Conservation (phyloP, 345 rosid species). For the Fremontodendron californicum region DNA sequence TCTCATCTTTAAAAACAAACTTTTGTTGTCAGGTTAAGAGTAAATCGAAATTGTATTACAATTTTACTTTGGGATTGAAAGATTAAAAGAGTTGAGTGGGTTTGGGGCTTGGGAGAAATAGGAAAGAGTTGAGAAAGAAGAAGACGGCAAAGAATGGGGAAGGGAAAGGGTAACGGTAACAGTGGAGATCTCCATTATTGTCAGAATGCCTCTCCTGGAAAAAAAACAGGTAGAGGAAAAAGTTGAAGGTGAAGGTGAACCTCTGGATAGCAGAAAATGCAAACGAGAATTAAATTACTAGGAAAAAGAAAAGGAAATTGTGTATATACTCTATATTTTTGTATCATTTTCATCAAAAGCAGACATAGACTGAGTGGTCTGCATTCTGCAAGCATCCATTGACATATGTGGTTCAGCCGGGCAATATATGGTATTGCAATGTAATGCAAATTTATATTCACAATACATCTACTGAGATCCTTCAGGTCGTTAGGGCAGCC, state of each 20-base stretch:
- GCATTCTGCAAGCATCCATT: background rate
- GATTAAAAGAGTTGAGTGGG: too few relatives aligned
- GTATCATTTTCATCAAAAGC: background rate
- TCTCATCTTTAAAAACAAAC: too few relatives aligned
- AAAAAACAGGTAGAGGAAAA: background rate
- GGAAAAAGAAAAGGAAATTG: background rate
- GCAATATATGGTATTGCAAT: background rate
- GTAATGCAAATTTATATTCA: slow-evolving; percentile 1
- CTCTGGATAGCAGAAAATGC: background rate
- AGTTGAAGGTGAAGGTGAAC: background rate
- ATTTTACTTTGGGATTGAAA: too few relatives aligned
- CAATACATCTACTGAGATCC: background rate
- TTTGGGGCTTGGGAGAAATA: too few relatives aligned
- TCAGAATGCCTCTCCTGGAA: background rate
- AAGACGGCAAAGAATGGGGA: too few relatives aligned
- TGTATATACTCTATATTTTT: background rate
- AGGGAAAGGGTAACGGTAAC: background rate
- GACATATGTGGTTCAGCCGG: background rate
- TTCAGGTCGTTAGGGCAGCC: background rate
- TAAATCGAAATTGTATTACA: too few relatives aligned
- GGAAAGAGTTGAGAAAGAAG: background rate
- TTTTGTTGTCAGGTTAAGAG: too few relatives aligned
- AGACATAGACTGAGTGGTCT: background rate
- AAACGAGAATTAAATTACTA: background rate
- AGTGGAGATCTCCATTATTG: too few relatives aligned